Percentiles rank a stretch among this genome's conserved stretches.
These are phyloP conservation scores for Daldinia decipiens DNA, from an alignment of 495 filamentous ascomycete species.

Conservation along the genomic window DNA sequence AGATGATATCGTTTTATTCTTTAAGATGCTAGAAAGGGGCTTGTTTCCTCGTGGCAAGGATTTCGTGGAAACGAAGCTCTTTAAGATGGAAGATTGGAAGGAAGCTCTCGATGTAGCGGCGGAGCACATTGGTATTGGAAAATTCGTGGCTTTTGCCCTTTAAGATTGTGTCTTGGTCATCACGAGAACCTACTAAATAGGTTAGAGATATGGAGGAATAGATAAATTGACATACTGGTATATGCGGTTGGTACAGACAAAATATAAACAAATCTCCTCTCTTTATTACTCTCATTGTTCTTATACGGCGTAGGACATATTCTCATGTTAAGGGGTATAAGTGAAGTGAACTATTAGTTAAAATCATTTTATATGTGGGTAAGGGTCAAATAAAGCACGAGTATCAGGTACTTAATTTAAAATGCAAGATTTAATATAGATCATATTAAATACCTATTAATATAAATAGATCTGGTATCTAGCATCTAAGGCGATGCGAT, in stretches of 20 bases:
- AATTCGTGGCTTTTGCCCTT: slow-evolving; percentile 40
- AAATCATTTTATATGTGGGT: neutral
- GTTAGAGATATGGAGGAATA: neutral
- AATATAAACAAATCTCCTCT: neutral
- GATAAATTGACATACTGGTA: neutral
- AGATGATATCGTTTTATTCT: slow-evolving; percentile 44
- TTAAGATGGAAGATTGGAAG: slow-evolving; percentile 48
- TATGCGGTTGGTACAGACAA: neutral
- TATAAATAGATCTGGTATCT: neutral
- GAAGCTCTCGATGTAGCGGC: slow-evolving; percentile 47
- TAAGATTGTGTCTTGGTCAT: slow-evolving; percentile 3
- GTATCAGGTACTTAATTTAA: neutral
- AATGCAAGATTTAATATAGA: neutral
- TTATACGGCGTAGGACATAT: too few relatives aligned
- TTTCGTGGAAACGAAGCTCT: slow-evolving; percentile 46
- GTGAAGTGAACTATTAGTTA: neutral
- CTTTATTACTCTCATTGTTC: neutral
- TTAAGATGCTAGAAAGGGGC: slow-evolving; percentile 49
- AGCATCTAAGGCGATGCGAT: neutral
- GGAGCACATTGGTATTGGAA: slow-evolving; percentile 45
- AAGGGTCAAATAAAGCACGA: neutral
- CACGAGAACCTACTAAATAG: neutral
- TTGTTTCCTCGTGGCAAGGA: slow-evolving; percentile 46
- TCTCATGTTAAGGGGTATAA: neutral
- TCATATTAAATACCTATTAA: neutral